Conservation (phyloP, 331 rosid species). For the Telfairia occidentalis region DNA sequence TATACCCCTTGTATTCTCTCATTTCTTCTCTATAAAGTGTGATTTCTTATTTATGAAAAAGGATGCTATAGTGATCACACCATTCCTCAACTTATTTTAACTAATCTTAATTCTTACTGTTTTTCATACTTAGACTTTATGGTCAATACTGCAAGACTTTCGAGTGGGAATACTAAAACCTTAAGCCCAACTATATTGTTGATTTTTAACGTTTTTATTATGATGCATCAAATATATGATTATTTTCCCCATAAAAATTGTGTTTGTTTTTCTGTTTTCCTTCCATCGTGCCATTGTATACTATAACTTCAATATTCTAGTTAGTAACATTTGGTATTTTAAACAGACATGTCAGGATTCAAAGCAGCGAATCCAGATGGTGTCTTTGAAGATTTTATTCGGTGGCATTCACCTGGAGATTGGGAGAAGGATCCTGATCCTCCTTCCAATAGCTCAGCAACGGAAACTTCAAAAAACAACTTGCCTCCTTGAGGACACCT, state of each 20-base stretch:
- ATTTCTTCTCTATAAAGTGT: no score
- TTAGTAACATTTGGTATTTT: constrained; percentile 20
- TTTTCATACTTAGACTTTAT: not conserved
- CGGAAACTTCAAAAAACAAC: constrained; percentile 26
- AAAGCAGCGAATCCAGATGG: constrained; percentile 95
- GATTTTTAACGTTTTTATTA: not conserved
- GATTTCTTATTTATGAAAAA: not conserved
- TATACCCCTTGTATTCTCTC: no score
- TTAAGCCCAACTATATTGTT: not conserved
- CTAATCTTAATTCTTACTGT: not conserved
- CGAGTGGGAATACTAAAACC: no score
- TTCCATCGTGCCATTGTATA: not conserved
- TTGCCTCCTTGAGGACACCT: constrained; percentile 82
- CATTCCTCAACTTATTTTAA: not conserved
- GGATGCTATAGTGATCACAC: not conserved
- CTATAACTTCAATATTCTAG: not conserved
- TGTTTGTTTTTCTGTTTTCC: not conserved
- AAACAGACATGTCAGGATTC: constrained; percentile 86
- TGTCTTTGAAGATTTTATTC: constrained; percentile 84
- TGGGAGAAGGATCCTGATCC: constrained; percentile 52
- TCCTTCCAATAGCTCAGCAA: constrained; percentile 21
- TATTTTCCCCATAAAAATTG: not conserved
- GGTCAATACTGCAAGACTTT: not conserved
- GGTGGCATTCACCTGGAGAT: constrained; percentile 99
- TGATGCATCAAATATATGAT: not conserved